Conservation (phyloP, 2,329 filamentous ascomycete genomes). For the Diaporthe sp. region DNA sequence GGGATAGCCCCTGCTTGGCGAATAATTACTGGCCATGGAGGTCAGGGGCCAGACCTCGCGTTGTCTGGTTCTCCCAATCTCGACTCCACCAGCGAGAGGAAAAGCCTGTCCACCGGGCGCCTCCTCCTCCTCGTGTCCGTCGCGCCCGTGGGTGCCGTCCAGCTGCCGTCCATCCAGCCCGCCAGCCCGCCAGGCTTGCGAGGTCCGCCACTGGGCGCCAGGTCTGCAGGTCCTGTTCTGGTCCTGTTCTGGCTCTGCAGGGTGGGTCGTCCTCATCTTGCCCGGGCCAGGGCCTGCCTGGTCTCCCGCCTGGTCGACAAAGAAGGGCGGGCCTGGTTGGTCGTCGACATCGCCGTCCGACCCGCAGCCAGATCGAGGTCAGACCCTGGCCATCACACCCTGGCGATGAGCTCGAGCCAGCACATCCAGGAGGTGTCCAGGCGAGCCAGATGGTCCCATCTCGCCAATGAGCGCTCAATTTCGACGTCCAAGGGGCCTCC, state of each 20-base stretch:
- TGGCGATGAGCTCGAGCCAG: constrained; percentile 38
- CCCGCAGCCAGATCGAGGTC: constrained; percentile 37
- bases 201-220: neutral
- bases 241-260: neutral
- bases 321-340: constrained; percentile 34
- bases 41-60: constrained; percentile 40
- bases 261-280: constrained; percentile 27
- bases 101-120: constrained; percentile 23
- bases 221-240: neutral
- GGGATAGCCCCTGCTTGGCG: constrained; percentile 32
- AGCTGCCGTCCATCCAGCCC: neutral
- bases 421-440: constrained; percentile 37
- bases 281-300: constrained; percentile 27
- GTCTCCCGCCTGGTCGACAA: constrained; percentile 34
- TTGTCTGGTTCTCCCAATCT: constrained; percentile 36
- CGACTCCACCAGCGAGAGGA: constrained; percentile 18
- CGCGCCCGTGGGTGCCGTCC: neutral
- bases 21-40: constrained; percentile 29
- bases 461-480: constrained; percentile 43
- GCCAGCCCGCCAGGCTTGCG: neutral
- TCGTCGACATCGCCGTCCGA: constrained; percentile 17
- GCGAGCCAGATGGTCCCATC: constrained; percentile 40
- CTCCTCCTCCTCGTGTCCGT: constrained; percentile 10
- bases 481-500: constrained; percentile 42
- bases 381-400: constrained; percentile 26